These are phyloP conservation scores for Cyathus striatus DNA, from an alignment of 768 basidiomycete genomes.

Conservation along the genomic window DNA sequence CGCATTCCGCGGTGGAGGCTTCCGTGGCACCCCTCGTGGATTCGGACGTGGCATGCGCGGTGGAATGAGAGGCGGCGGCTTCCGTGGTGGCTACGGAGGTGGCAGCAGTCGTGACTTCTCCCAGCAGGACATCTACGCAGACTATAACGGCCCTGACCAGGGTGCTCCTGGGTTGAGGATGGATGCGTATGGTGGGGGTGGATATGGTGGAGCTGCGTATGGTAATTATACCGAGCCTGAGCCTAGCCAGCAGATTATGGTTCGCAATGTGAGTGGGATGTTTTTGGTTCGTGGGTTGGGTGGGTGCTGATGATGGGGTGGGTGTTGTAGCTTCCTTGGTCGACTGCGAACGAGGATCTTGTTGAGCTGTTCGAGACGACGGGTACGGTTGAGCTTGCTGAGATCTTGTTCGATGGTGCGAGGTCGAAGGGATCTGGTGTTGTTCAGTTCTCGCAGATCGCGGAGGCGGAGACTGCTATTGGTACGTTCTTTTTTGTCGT, in stretches of 20 bases:
- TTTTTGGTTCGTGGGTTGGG: conserved; percentile 1
- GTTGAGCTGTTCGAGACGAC: conserved; percentile 98
- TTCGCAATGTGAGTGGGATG: conserved; percentile 79
- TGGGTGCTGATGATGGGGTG: conserved; percentile 4
- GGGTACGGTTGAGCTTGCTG: conserved; percentile 89
- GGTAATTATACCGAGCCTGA: conserved; percentile 55
- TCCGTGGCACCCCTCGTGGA: conserved; percentile 34
- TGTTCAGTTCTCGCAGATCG: conserved; percentile 85
- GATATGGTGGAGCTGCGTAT: conserved; percentile 25
- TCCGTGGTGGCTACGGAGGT: conserved; percentile 46
- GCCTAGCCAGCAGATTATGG: conserved; percentile 96
- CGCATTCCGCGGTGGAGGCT: conserved; percentile 50
- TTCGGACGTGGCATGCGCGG: conserved; percentile 47
- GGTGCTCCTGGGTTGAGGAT: conserved; percentile 13
- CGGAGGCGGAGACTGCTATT: conserved; percentile 92
- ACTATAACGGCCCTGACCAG: conserved; percentile 87
- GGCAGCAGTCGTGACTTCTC: conserved; percentile 74
- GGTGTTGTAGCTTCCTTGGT: conserved; percentile 84
- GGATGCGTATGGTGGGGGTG: conserved; percentile 20
- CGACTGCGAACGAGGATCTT: conserved; percentile 96
- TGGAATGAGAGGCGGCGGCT: conserved; percentile 49
- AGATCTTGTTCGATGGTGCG: conserved; percentile 89
- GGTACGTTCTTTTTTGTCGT: conserved; percentile 34
- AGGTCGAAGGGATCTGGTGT: conserved; percentile 94
- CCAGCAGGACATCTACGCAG: conserved; percentile 86